Percentiles rank a stretch among this genome's conserved stretches.
phyloP scores from a whole-genome alignment of 148 eudicot species.

The Pharnaceum exiguum region DNA sequence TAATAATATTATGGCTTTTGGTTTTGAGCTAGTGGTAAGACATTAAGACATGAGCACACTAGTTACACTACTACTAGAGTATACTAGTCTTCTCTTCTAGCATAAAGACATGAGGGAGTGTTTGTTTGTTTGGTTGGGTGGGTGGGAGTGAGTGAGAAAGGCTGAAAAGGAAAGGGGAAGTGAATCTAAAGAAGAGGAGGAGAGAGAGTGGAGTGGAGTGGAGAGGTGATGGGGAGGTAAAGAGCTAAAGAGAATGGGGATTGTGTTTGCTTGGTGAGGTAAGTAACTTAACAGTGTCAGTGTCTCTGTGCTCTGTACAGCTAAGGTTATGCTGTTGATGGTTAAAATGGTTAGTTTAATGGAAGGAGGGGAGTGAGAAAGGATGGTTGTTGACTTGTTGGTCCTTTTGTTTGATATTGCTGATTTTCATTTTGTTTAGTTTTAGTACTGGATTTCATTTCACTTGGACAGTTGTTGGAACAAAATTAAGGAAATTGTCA shows the following conservation, averaged over 20 bases:
- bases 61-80: too few relatives aligned
- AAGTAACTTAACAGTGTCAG: too few relatives aligned
- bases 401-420: too few relatives aligned
- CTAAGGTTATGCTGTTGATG: constrained; percentile 25
- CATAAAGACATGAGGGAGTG: constrained; percentile 8
- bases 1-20: too few relatives aligned
- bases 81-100: not conserved
- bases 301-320: constrained; percentile 8
- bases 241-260: not conserved
- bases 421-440: too few relatives aligned
- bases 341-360: not conserved
- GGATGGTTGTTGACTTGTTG: not conserved
- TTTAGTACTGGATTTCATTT: too few relatives aligned
- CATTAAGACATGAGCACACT: too few relatives aligned
- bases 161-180: not conserved
- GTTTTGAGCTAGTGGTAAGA: too few relatives aligned
- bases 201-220: not conserved
- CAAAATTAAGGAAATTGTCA: too few relatives aligned
- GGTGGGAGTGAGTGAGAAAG: not conserved
- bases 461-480: too few relatives aligned
- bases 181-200: not conserved
- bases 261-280: too few relatives aligned
- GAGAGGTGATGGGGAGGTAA: not conserved
- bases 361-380: not conserved
- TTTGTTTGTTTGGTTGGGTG: not conserved